Evolutionary conservation across 2,329 filamentous ascomycete species (phyloP).

Genomic region (Ascochyta pisi): DNA sequence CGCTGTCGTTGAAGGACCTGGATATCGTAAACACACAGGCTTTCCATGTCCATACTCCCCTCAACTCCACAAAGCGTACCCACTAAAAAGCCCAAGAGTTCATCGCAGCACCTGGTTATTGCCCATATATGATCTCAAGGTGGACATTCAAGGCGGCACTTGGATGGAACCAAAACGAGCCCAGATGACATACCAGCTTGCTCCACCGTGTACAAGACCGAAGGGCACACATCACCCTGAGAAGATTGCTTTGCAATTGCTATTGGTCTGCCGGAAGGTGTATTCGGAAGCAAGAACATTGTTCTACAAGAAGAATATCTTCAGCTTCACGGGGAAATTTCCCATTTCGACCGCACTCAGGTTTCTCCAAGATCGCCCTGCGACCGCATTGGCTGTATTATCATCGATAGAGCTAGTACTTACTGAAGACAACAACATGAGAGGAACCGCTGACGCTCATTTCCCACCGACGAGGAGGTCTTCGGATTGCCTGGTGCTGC

Average conservation of each 20-base stretch:
- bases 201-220: background rate
- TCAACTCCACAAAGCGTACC: slow-evolving; percentile 15
- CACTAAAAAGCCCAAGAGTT: slow-evolving; percentile 9
- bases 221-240: background rate
- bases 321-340: slow-evolving; percentile 30
- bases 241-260: slow-evolving; percentile 15
- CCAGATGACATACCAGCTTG: slow-evolving; percentile 33
- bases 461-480: slow-evolving; percentile 23
- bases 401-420: slow-evolving; percentile 26
- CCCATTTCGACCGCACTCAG: slow-evolving; percentile 32
- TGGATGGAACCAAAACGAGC: slow-evolving; percentile 20
- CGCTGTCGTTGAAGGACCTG: slow-evolving; percentile 12
- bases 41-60: slow-evolving; percentile 8
- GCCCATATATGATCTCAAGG: slow-evolving; percentile 25
- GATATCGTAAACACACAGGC: slow-evolving; percentile 7
- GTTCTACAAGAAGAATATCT: slow-evolving; percentile 34
- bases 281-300: slow-evolving; percentile 29
- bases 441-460: slow-evolving; percentile 20
- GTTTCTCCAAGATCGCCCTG: slow-evolving; percentile 32
- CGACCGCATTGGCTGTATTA: slow-evolving; percentile 21
- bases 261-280: slow-evolving; percentile 31
- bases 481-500: slow-evolving; percentile 26
- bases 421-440: slow-evolving; percentile 28
- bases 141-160: slow-evolving; percentile 16
- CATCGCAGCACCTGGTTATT: slow-evolving; percentile 26